Evolutionary conservation across 441 rosid species (phyloP).

Genomic region (Adansonia madagascariensis): DNA sequence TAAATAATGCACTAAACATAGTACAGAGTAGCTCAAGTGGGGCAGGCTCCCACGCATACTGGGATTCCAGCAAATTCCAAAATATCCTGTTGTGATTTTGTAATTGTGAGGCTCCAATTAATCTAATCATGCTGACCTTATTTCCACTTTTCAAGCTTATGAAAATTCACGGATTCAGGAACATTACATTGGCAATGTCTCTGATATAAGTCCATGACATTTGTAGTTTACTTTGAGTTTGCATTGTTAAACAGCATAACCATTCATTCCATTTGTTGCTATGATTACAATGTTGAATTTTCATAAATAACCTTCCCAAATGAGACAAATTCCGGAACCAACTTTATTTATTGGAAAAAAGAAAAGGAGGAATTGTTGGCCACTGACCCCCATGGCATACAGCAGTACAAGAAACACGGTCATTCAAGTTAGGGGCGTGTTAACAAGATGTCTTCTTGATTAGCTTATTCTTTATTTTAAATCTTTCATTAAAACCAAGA

Average conservation of each 20-base stretch:
- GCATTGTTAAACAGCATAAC: neutral
- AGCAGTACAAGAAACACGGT: constrained; percentile 1
- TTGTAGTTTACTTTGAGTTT: neutral
- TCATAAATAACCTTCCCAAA: neutral
- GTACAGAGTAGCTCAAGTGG: constrained; percentile 10
- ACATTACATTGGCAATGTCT: neutral
- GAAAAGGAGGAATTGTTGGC: neutral
- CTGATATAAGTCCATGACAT: neutral
- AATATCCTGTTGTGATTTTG: neutral
- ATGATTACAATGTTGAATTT: neutral
- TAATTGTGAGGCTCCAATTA: neutral
- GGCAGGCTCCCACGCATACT: neutral
- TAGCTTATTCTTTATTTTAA: constrained; percentile 7
- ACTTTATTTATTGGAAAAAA: neutral
- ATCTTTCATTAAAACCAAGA: neutral
- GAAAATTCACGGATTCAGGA: neutral
- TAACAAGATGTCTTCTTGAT: neutral
- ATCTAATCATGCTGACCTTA: neutral
- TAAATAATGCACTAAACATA: constrained; percentile 11
- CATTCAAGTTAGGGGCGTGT: neutral
- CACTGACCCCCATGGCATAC: neutral
- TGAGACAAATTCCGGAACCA: constrained; percentile 21
- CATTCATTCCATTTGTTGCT: neutral
- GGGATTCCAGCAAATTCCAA: neutral
- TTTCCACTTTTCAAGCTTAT: constrained; percentile 13